phyloP scores from a whole-genome alignment of 2,329 filamentous ascomycete genomes.

The Drechslerella coelobrocha region DNA sequence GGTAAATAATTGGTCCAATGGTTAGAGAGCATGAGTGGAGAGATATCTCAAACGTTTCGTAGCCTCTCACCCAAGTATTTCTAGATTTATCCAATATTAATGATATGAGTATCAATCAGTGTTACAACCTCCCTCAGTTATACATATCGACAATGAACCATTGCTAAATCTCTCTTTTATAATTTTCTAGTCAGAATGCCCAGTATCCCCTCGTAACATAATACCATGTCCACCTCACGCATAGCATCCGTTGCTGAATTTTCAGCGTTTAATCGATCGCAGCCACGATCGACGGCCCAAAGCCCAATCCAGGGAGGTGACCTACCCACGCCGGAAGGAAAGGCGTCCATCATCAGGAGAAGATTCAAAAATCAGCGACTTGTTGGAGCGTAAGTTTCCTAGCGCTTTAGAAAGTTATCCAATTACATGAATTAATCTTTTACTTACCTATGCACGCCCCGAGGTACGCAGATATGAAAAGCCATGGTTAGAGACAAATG shows the following conservation, averaged over 20 bases:
- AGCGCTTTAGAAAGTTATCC: not conserved
- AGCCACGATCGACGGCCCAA: not conserved
- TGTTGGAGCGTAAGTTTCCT: constrained; percentile 4
- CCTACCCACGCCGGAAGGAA: not conserved
- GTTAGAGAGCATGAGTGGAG: too few species aligned
- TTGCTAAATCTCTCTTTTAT: too few species aligned
- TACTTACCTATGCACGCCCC: not conserved
- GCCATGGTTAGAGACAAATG: constrained; percentile 9
- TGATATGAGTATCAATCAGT: too few species aligned
- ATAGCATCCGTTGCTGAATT: constrained; percentile 7
- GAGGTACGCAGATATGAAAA: constrained; percentile 5
- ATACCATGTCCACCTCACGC: not conserved
- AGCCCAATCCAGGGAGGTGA: constrained; percentile 8
- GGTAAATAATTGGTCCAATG: too few species aligned
- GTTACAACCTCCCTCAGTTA: too few species aligned
- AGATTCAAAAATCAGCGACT: constrained; percentile 12
- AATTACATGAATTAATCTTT: not conserved
- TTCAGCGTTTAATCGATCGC: constrained; percentile 2
- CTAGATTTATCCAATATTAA: too few species aligned
- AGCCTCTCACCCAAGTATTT: too few species aligned
- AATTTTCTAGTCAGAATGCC: not conserved
- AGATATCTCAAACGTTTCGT: too few species aligned
- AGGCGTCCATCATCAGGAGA: constrained; percentile 5
- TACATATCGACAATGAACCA: too few species aligned
- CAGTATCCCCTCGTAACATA: not conserved